Base-by-base conservation (phyloP, 1,284 basidiomycete species). In the Trametes polyzona region DNA sequence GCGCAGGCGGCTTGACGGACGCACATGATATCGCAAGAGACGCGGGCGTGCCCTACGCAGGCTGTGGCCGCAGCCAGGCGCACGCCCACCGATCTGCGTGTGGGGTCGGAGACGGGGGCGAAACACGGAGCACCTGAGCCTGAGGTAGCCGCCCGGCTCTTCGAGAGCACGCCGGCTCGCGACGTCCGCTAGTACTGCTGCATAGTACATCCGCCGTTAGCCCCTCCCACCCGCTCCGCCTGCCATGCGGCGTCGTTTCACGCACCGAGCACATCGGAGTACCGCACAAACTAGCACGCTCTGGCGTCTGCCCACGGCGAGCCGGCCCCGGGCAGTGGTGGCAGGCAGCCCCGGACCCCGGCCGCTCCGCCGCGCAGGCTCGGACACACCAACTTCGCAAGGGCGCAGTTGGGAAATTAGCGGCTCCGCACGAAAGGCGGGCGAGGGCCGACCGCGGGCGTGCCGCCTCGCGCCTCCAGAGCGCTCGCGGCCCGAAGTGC, bases 361-460 rank as follows among this genome's bases (percentile, higher is more conserved):
- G n/a, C n/a, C n/a, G n/a, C n/a, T n/a, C n/a, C n/a, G n/a, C n/a
- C n/a, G n/a, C n/a, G 27, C 27, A 14, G 32, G 10, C 16, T 14
- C 21, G 21, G 33, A 19, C 44, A 27, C 44, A 17, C 44, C 44
- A 54, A 54, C 52, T 54, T 46, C 52, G 52, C n/a, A 54, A 54
- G 21, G 29, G 52, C 52, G 44, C 52, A 54, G 52, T 24, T 47
- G n/a, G 44, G 33, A 54, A 24, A 41, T 41, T 47, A 54, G 52
- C 52, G 52, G 52, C 52, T 54, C 52, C 52, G 52, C 52, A 33
- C 44, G 52, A 54, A 54, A 47, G 44, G 27, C 29, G 37, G 29
- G 17, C 21, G 40, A 41, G 52, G 43, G 23, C 46, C 51, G 36
- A 21, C 42, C 12, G 27, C 27, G 33, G 29, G 33, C 29, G 44